Percentiles rank a stretch among this genome's conserved stretches.
Conservation (phyloP, 208 protist species). For the Trypanosoma cruzi region DNA sequence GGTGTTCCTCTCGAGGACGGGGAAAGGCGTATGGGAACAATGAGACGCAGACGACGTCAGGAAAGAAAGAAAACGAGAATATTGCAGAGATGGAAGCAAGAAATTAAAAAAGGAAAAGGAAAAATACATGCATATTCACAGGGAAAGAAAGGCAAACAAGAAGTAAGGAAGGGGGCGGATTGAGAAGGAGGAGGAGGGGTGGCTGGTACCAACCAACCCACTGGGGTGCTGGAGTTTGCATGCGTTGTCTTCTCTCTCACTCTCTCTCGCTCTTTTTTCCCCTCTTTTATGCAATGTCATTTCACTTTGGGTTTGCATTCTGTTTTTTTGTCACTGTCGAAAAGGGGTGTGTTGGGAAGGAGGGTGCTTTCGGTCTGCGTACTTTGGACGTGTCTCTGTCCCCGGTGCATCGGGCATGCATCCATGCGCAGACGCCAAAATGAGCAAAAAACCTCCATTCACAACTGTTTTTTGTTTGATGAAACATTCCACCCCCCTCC, state of each 20-base stretch:
- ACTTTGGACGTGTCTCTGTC: not conserved
- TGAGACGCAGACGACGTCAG: not conserved
- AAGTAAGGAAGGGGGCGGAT: not conserved
- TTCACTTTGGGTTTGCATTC: not conserved
- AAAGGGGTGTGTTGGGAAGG: not conserved
- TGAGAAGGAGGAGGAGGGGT: too few relatives aligned
- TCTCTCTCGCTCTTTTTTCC: too few relatives aligned
- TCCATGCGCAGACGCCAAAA: not conserved
- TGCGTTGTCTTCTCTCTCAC: not conserved
- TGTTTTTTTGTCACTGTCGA: constrained; percentile 1
- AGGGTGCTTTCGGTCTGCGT: not conserved
- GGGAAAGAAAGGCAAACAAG: too few relatives aligned
- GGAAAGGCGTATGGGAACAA: not conserved
- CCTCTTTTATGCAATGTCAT: not conserved
- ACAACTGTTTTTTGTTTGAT: not conserved
- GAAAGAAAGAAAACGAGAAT: not conserved
- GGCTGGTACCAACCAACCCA: not conserved
- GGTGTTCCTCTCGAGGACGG: not conserved
- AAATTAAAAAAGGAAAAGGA: not conserved
- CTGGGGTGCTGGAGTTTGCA: not conserved
- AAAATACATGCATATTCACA: not conserved
- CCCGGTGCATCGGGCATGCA: not conserved
- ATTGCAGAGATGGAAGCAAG: not conserved
- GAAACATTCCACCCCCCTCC: not conserved
- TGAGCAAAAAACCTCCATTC: not conserved